Percentiles rank a stretch among this genome's conserved stretches.
Conservation (phyloP, 2,329 filamentous ascomycete genomes). For the Drechslerella stenobrocha region DNA sequence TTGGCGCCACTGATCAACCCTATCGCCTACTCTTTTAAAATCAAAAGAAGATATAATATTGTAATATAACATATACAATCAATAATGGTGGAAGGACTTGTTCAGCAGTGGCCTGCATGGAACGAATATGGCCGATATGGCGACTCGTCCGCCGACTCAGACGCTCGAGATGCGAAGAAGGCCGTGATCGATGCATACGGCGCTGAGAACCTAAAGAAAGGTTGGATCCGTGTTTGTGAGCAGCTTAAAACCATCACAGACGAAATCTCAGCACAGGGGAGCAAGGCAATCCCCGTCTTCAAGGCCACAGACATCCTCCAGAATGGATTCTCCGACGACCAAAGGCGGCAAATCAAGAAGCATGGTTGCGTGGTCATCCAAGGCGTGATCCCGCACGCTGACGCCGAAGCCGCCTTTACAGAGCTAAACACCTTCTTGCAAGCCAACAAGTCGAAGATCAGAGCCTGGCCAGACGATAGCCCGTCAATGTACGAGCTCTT, state of each 20-base stretch:
- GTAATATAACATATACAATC: too few species aligned
- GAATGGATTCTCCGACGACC: conserved; percentile 45
- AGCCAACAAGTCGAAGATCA: conserved; percentile 54
- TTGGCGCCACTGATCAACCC: not conserved
- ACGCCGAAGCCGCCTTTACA: conserved; percentile 52
- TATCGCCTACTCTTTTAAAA: not conserved
- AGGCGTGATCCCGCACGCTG: conserved; percentile 49
- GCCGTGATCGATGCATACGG: conserved; percentile 56
- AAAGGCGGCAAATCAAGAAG: conserved; percentile 53
- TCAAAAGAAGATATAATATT: not conserved
- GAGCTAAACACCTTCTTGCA: conserved; percentile 55
- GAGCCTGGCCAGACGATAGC: conserved; percentile 55
- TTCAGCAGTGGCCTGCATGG: conserved; percentile 53
- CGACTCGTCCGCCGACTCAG: conserved; percentile 50
- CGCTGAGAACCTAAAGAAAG: conserved; percentile 54
- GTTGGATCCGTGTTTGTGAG: conserved; percentile 57
- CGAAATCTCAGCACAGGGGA: conserved; percentile 55
- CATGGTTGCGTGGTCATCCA: conserved; percentile 53
- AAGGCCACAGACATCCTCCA: conserved; percentile 53
- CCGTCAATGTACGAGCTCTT: conserved; percentile 57
- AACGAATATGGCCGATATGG: conserved; percentile 50
- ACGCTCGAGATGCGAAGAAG: conserved; percentile 54
- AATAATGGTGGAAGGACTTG: conserved; percentile 49
- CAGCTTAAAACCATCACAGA: conserved; percentile 55
- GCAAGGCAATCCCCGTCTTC: conserved; percentile 55